Base-by-base conservation (phyloP, 768 basidiomycete genomes). In the Termitomyces heimii region DNA sequence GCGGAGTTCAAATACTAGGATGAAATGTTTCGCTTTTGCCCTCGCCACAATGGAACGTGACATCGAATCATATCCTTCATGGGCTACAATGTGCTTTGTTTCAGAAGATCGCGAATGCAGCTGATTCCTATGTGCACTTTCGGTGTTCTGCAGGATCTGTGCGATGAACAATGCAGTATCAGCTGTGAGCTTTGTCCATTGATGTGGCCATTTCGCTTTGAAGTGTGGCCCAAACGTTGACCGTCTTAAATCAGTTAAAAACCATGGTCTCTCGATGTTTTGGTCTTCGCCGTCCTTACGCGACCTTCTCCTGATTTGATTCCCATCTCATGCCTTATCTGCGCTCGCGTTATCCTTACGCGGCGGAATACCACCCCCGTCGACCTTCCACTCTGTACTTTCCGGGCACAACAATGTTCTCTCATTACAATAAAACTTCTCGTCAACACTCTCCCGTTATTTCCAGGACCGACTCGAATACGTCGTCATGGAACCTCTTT, bases 121-220 rank as follows among this genome's bases (percentile, higher is more conserved):
- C 32, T 35, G 16, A 13, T 22, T 37, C 34, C 34, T 9, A 13
- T 12, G 10, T 50, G 16, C 12, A 37, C 26, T 24, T 37, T 24
- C 34, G 34, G 37, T n/a, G 16, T 28, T 28, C 9, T 10, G 35
- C 28, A n/a, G 53, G 29, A 43, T 8, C n/a, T 12, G 20, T 42
- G n/a, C 16, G 8, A 9, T 24, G 48, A 44, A 61, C 53, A 61
- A 61, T 61, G 53, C 29, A n/a, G 18, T 43, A 39, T n/a, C 13
- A 40, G 24, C 37, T 22, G 37, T 18, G 48, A 53, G 54, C 57
- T 61, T 61, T 61, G 60, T 61, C 60, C 60, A 31, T 47, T 48
- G 28, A 24, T 50, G 40, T 50, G 50, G 52, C 60, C 58, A 54
- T 48, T 20, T 37, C 28, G 52, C 52, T 58, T 58, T 54, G 52